Percentiles rank a stretch among this genome's conserved stretches.
Evolutionary conservation across 352 stramenopile species (phyloP).

Genomic region (Phytophthora colocasiae): DNA sequence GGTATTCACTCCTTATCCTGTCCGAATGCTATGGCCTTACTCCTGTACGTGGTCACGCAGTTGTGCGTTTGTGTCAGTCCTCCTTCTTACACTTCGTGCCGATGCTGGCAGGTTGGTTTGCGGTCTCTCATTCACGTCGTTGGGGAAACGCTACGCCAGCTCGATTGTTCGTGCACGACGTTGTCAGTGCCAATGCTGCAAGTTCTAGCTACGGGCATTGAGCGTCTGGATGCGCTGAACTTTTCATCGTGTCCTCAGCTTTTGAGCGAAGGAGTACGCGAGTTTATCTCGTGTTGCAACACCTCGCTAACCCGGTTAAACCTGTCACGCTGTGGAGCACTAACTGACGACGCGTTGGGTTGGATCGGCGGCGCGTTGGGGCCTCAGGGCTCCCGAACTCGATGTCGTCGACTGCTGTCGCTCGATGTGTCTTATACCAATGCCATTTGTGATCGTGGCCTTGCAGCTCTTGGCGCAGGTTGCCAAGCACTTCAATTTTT

Average conservation of each 20-base stretch:
- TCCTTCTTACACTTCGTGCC: slow-evolving; percentile 3
- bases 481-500: slow-evolving; percentile 74
- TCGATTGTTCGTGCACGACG: slow-evolving; percentile 61
- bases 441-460: slow-evolving; percentile 64
- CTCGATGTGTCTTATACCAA: slow-evolving; percentile 73
- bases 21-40: slow-evolving; percentile 68
- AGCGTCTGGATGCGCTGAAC: slow-evolving; percentile 58
- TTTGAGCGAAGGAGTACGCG: slow-evolving; percentile 60
- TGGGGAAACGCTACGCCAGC: slow-evolving; percentile 46
- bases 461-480: slow-evolving; percentile 53
- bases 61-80: background rate
- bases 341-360: slow-evolving; percentile 78
- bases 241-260: slow-evolving; percentile 69
- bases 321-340: slow-evolving; percentile 57
- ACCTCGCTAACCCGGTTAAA: slow-evolving; percentile 60
- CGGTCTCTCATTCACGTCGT: slow-evolving; percentile 73
- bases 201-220: slow-evolving; percentile 75
- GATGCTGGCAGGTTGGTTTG: slow-evolving; percentile 63
- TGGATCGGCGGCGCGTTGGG: slow-evolving; percentile 76
- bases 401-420: slow-evolving; percentile 66
- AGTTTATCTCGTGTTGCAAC: slow-evolving; percentile 81
- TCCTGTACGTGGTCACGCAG: slow-evolving; percentile 17
- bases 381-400: slow-evolving; percentile 67
- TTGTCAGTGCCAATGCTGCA: slow-evolving; percentile 68
- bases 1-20: slow-evolving; percentile 62